Evolutionary conservation across 345 rosid genomes (phyloP), one percentile per base, ranked within the genome.

Genomic region (Theobroma cacao): DNA sequence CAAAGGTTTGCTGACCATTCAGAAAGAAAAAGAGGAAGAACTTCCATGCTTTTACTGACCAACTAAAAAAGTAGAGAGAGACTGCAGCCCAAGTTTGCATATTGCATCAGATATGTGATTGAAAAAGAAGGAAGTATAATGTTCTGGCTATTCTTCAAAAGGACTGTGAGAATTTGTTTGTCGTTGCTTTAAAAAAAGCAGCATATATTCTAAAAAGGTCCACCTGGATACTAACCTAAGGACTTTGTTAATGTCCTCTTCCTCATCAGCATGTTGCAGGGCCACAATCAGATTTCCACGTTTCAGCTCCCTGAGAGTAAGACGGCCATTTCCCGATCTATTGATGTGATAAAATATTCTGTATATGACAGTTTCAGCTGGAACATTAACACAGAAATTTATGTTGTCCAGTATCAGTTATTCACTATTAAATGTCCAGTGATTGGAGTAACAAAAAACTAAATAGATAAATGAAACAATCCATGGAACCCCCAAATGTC

Each of bases 321-420:
- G 93, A 80, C 82, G 89, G 45, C 98, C 99, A 85, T 91, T 87
- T 78, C 91, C 95, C 20, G 94, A 88, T 91, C 97, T 90, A 86
- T 91, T 94, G 76, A 87, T 83, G 87, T 89, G 80, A 89, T 90
- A 94, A 85, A 96, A 96, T 80, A 96, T 94, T 89, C 97, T 89
- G 93, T 92, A 92, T 88, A 94, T 87, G 79, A 95, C 98, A 62
- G 99, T 95, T 91, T 95, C 97, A 84, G 93, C 99, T 96, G 97
- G 77, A 62, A 71, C 81, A 83, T 64, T 74, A 78, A 80, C 73
- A 86, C 72, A 77, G 71, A 77, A 79, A 72, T 67, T 48, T 66
- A 61, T 52, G 47, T 83, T 56, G 45, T n/a, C 58, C 9, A 31
- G 40, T 22, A 75, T 82, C 75, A 77, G 79, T 82, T 74, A 33